Conservation (phyloP, 768 basidiomycete species). For the Lactarius tabidus region DNA sequence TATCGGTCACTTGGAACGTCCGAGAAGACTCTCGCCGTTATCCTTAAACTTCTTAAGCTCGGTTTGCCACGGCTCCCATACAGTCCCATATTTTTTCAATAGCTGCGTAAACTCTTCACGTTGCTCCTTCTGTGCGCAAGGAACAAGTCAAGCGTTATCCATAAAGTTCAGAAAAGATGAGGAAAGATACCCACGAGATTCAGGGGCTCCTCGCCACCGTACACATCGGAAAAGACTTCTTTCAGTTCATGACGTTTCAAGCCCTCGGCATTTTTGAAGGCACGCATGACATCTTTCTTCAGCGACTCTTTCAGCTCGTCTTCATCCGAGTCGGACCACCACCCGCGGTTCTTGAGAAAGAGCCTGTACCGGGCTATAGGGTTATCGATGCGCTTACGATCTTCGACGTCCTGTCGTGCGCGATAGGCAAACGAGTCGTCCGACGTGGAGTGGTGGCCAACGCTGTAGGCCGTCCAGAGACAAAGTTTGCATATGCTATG, state of each 20-base stretch:
- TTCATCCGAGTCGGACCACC: constrained; percentile 82
- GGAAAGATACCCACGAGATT: constrained; percentile 57
- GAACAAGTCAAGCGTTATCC: constrained; percentile 10
- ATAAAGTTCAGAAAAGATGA: neutral
- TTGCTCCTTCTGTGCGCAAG: constrained; percentile 65
- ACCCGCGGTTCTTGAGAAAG: constrained; percentile 76
- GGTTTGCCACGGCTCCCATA: constrained; percentile 80
- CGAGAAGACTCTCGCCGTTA: constrained; percentile 45
- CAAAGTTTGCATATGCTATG: neutral
- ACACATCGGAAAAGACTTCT: constrained; percentile 83
- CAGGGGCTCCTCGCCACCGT: constrained; percentile 81
- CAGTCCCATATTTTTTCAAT: constrained; percentile 80
- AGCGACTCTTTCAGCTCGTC: constrained; percentile 61
- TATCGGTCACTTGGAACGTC: constrained; percentile 3
- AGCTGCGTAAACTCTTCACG: constrained; percentile 69
- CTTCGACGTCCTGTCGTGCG: constrained; percentile 84
- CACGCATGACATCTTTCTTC: constrained; percentile 68
- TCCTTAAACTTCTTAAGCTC: constrained; percentile 76
- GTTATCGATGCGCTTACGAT: constrained; percentile 87
- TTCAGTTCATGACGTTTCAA: constrained; percentile 66
- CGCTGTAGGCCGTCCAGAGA: constrained; percentile 39
- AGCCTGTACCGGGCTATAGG: constrained; percentile 81
- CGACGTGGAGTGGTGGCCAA: constrained; percentile 94
- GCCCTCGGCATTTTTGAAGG: constrained; percentile 75
- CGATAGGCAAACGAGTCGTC: constrained; percentile 96